These are phyloP conservation scores for Coelastrella sp. DNA, from an alignment of 139 green algal species.

Conservation along the genomic window DNA sequence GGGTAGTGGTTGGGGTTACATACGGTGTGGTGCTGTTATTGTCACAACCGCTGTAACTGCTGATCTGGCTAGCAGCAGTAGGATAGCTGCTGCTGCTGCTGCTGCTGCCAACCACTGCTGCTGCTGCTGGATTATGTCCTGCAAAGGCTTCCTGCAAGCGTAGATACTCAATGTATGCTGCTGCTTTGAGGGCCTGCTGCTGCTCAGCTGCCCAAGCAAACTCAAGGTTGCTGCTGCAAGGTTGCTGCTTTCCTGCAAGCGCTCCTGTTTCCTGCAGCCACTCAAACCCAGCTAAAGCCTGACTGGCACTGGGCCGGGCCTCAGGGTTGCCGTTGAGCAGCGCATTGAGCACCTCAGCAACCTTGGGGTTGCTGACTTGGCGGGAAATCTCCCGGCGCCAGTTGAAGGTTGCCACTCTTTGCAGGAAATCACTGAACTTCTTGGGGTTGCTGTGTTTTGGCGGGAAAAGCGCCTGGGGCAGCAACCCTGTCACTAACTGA, in stretches of 20 bases:
- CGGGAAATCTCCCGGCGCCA: neutral
- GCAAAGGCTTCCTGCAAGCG: conserved; percentile 14
- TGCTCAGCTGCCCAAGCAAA: neutral
- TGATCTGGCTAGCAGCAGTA: neutral
- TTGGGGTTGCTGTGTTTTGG: neutral
- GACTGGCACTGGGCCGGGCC: neutral
- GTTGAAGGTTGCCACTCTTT: conserved; percentile 22
- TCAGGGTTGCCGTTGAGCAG: conserved; percentile 11
- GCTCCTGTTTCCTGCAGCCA: conserved; percentile 19
- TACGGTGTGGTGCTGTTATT: no score
- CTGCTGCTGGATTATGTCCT: neutral
- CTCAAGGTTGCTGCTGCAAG: neutral
- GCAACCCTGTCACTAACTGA: neutral
- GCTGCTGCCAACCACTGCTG: no score
- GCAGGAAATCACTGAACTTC: conserved; percentile 5
- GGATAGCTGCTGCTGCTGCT: neutral
- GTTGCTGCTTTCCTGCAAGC: no score
- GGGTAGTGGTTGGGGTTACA: neutral
- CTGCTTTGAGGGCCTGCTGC: conserved; percentile 4
- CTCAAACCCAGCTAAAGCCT: neutral
- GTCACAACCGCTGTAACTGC: neutral
- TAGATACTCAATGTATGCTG: conserved; percentile 1
- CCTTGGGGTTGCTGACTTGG: neutral
- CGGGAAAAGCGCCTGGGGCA: neutral
- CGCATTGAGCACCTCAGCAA: neutral